Evolutionary conservation across 1,284 basidiomycete genomes (phyloP), one percentile per base, ranked within the genome.

Genomic region (Vanrija sp.): DNA sequence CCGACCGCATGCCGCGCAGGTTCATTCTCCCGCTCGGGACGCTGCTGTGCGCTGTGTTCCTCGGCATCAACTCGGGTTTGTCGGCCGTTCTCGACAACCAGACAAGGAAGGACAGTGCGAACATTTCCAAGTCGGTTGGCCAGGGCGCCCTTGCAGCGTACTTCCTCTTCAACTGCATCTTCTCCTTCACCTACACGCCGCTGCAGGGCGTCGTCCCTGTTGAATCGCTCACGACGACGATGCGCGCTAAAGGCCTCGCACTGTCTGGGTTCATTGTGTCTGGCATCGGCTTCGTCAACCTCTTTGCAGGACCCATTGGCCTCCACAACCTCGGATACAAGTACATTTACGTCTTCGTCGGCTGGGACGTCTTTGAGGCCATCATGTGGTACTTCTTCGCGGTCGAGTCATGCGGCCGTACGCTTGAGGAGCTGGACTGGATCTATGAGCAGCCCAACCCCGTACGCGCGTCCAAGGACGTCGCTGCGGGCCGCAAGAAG

Each of bases 161-260:
- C 62, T 76, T 83, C 75, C 49, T 70, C 42, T 67, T 68, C 65
- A 66, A 66, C 65, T 62, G 56, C 44, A 21, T 52, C n/a, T 56
- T 45, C 49, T 58, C 54, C 3, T 55, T 69, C 57, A 61, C 65
- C 45, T 70, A 67, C 54, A 67, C 68, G 15, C 70, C 67, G 0
- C 56, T 68, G 15, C 82, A 84, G 68, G 83, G 80, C 5, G 67
- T 84, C 10, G 82, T 83, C 57, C 83, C 84, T 0, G 79, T 80
- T 23, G 83, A 85, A 61, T 81, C 80, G 57, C 72, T 85, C 15
- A 75, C 80, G 54, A 83, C 81, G 50, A 83, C 81, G 55, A 80
- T 82, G 43, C 79, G 82, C 50, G 83, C 83, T 9, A 85, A 85
- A 66, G 83, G 83, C 60, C 83, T 84, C 78, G 74, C 74, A 19